Evolutionary conservation across 2,329 filamentous ascomycete species (phyloP).

Genomic region (Aaosphaeria arxii): DNA sequence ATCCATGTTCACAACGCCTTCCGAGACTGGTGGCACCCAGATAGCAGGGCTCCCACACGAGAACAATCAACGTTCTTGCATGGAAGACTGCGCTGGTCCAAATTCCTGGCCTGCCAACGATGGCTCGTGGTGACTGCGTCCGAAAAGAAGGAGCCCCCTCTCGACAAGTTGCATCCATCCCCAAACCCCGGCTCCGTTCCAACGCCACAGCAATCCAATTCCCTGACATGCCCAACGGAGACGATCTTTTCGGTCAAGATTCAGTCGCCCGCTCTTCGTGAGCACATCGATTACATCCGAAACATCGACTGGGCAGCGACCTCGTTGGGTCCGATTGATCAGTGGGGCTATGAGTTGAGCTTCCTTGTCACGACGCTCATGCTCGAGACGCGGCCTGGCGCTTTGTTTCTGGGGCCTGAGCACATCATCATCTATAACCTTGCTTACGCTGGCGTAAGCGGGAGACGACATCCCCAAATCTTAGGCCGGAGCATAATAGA

Average conservation of each 20-base stretch:
- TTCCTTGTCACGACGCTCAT: slow-evolving; percentile 8
- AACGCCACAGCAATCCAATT: not conserved
- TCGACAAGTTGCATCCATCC: not conserved
- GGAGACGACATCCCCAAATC: slow-evolving; percentile 7
- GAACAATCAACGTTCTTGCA: slow-evolving; percentile 7
- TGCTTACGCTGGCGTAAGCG: slow-evolving; percentile 7
- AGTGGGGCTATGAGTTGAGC: slow-evolving; percentile 9
- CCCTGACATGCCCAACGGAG: not conserved
- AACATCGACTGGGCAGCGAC: slow-evolving; percentile 9
- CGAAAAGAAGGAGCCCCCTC: not conserved
- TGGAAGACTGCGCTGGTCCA: slow-evolving; percentile 1
- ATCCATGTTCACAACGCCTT: slow-evolving; percentile 5
- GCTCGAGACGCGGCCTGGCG: slow-evolving; percentile 11
- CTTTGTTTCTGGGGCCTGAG: slow-evolving; percentile 11
- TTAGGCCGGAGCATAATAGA: not conserved
- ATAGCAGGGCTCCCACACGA: slow-evolving; percentile 3
- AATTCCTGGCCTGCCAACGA: not conserved
- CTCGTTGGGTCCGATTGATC: slow-evolving; percentile 8
- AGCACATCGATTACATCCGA: slow-evolving; percentile 5
- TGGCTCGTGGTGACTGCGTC: not conserved
- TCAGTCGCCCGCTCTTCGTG: not conserved
- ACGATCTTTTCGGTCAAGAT: not conserved
- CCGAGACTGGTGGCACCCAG: slow-evolving; percentile 13
- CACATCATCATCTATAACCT: slow-evolving; percentile 12
- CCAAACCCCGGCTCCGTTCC: not conserved